Conservation (phyloP, 1,284 basidiomycete genomes). For the Cutaneotrichosporon daszewskae region DNA sequence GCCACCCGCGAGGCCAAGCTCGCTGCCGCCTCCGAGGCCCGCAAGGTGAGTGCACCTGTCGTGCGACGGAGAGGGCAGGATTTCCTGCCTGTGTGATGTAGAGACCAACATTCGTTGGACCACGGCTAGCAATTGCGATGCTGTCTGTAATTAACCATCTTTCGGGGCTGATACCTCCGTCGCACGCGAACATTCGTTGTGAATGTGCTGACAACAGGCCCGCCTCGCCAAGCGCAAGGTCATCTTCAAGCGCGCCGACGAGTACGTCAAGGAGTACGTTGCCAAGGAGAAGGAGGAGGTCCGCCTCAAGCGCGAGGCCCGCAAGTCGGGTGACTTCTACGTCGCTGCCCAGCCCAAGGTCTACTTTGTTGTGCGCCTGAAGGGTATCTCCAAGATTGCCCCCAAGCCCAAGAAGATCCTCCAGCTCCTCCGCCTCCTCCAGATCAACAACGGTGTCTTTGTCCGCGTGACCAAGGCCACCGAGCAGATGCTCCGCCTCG, state of each 20-base stretch:
- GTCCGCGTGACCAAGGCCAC: constrained; percentile 96
- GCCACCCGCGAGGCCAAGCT: constrained; percentile 95
- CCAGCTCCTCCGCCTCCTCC: constrained; percentile 94
- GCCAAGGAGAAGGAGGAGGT: constrained; percentile 93
- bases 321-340: constrained; percentile 92
- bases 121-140: constrained; percentile 55
- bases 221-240: constrained; percentile 88
- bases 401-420: constrained; percentile 99
- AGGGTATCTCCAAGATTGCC: constrained; percentile 99
- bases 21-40: constrained; percentile 74
- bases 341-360: constrained; percentile 95
- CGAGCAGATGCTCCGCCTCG: constrained; percentile 93
- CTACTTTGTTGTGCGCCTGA: constrained; percentile 95
- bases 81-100: constrained; percentile 62
- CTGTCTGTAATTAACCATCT: constrained; percentile 88
- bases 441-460: constrained; percentile 99
- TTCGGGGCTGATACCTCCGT: constrained; percentile 74
- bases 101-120: constrained; percentile 52
- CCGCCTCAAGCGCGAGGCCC: constrained; percentile 87
- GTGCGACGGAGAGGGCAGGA: constrained; percentile 1
- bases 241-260: constrained; percentile 99
- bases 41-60: constrained; percentile 66
- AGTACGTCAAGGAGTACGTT: constrained; percentile 96
- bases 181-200: neutral
- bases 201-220: constrained; percentile 54